A percentile compares a stretch with the other conserved stretches of the same genome.
These are phyloP conservation scores for Drechslerella coelobrocha DNA, from an alignment of 2,329 filamentous ascomycete genomes.

Conservation along the genomic window DNA sequence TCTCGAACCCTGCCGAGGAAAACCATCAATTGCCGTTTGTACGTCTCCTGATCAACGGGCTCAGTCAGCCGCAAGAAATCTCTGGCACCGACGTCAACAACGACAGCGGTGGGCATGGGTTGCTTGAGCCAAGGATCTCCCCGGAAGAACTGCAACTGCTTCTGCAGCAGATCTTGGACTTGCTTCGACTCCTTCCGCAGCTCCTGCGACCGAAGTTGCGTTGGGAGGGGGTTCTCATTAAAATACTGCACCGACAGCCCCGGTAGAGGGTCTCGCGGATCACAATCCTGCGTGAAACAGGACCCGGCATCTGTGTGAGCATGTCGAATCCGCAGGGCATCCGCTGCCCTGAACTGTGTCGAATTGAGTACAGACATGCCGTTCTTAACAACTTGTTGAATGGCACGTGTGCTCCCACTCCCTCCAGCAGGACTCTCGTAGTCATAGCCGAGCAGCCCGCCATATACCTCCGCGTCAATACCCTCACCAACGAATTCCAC, in stretches of 20 bases:
- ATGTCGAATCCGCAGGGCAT: constrained; percentile 52
- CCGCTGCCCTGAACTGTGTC: constrained; percentile 52
- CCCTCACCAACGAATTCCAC: constrained; percentile 53
- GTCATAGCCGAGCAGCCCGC: constrained; percentile 48
- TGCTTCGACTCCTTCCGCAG: constrained; percentile 45
- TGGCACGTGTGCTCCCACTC: constrained; percentile 33
- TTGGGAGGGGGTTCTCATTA: constrained; percentile 51
- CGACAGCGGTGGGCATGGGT: constrained; percentile 24
- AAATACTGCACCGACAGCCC: constrained; percentile 52
- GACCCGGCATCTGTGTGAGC: constrained; percentile 52
- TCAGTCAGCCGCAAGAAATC: constrained; percentile 51
- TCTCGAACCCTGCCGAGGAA: constrained; percentile 52
- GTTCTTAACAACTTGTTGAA: constrained; percentile 38
- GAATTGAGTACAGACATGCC: constrained; percentile 47
- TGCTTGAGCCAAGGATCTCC: constrained; percentile 41
- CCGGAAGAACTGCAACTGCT: constrained; percentile 38
- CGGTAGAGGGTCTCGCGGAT: constrained; percentile 26
- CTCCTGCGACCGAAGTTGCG: constrained; percentile 30
- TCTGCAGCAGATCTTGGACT: constrained; percentile 37
- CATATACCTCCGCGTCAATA: constrained; percentile 51
- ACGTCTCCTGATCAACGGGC: constrained; percentile 39
- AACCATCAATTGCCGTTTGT: constrained; percentile 47
- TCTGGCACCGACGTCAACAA: constrained; percentile 53
- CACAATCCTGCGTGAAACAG: constrained; percentile 28
- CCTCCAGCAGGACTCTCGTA: constrained; percentile 34